phyloP scores from a whole-genome alignment of 441 rosid species.

The Omphalea diandra region DNA sequence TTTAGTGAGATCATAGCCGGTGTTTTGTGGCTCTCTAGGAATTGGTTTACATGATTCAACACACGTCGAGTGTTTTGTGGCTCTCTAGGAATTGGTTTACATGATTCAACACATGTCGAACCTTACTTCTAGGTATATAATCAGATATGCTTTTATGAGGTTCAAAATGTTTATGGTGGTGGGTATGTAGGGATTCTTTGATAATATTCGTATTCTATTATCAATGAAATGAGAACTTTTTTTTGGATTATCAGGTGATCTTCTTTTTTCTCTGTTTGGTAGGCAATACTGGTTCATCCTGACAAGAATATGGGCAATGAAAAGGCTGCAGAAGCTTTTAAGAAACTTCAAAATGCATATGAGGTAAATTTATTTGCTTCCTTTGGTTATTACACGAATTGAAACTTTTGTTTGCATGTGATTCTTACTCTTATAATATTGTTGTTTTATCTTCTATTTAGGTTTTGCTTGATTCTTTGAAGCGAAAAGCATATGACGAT shows the following conservation, averaged over 20 bases:
- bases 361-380: conserved; percentile 52
- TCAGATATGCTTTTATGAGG: no score
- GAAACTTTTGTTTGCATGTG: conserved; percentile 16
- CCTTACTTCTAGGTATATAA: conserved; percentile 2
- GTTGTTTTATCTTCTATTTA: conserved; percentile 21
- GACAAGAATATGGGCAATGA: conserved; percentile 98
- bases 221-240: background rate
- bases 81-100: conserved; percentile 2
- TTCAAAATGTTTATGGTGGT: conserved; percentile 1
- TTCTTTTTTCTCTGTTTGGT: conserved; percentile 19
- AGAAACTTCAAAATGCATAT: conserved; percentile 96
- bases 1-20: background rate
- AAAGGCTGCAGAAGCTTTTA: conserved; percentile 97
- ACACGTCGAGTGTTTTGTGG: background rate
- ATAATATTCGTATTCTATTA: conserved; percentile 17
- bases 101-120: background rate
- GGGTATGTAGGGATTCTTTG: background rate
- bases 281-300: conserved; percentile 99
- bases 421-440: conserved; percentile 3
- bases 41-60: no score
- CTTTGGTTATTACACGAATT: no score
- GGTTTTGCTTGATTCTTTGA: conserved; percentile 79
- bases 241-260: background rate
- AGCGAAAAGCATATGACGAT: conserved; percentile 84
- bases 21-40: no score